A percentile compares a stretch with the other conserved stretches of the same genome.
Evolutionary conservation across 495 filamentous ascomycete genomes (phyloP).

Genomic region (Entonaema liquescens): DNA sequence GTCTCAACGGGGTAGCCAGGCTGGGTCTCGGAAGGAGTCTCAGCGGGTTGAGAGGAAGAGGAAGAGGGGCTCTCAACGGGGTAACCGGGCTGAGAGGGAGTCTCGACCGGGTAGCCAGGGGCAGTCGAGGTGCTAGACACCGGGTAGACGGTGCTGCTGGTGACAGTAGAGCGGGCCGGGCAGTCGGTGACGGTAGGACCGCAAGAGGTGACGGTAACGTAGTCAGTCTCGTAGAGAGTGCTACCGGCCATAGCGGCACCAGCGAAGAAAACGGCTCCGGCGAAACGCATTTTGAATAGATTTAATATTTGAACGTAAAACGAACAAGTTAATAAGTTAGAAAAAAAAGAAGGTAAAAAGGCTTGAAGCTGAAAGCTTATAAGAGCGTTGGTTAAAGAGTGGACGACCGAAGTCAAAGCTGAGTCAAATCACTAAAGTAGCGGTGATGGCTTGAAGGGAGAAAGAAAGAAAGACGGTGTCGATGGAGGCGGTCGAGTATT

Average conservation of each 20-base stretch:
- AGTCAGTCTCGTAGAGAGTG: slow-evolving; percentile 65
- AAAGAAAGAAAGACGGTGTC: slow-evolving; percentile 41
- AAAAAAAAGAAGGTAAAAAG: slow-evolving; percentile 50
- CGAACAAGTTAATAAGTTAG: slow-evolving; percentile 39
- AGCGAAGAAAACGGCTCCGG: slow-evolving; percentile 60
- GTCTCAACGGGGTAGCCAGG: slow-evolving; percentile 51
- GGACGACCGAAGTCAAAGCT: slow-evolving; percentile 68
- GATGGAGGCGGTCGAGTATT: slow-evolving; percentile 51
- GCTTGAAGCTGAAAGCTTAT: slow-evolving; percentile 52
- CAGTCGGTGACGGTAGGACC: slow-evolving; percentile 60
- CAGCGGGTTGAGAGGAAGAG: neutral
- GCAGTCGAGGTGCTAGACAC: slow-evolving; percentile 44
- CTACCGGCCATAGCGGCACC: slow-evolving; percentile 58
- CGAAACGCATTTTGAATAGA: slow-evolving; percentile 66
- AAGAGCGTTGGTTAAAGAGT: slow-evolving; percentile 59
- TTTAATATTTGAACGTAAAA: slow-evolving; percentile 48
- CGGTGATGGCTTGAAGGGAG: slow-evolving; percentile 60
- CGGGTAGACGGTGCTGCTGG: slow-evolving; percentile 52
- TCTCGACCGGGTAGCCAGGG: slow-evolving; percentile 9
- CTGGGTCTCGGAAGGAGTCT: neutral
- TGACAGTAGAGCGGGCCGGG: slow-evolving; percentile 57
- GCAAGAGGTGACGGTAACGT: slow-evolving; percentile 66
- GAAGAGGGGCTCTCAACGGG: neutral
- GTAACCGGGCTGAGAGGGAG: neutral
- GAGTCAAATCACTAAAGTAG: slow-evolving; percentile 54